Percentiles rank a stretch among this genome's conserved stretches.
phyloP scores from a whole-genome alignment of 768 basidiomycete species.

The Boletus huronensis region DNA sequence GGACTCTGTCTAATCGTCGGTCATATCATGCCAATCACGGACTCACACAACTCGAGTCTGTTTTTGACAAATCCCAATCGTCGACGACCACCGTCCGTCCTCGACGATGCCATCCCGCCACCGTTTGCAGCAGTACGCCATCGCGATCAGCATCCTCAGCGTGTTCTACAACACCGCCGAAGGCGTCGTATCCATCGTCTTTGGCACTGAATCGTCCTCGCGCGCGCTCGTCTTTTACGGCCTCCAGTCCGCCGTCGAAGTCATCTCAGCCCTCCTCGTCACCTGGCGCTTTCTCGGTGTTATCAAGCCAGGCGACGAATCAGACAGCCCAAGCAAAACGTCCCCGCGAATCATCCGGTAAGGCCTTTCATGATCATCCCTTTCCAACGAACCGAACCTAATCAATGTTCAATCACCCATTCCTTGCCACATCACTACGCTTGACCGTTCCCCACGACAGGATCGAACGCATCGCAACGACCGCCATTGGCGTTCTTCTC shows the following conservation, averaged over 20 bases:
- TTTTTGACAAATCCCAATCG: too few species aligned
- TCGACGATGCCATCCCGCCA: constrained; percentile 16
- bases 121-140: constrained; percentile 33
- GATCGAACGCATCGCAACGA: constrained; percentile 36
- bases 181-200: constrained; percentile 41
- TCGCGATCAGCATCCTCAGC: constrained; percentile 41
- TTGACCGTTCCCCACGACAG: constrained; percentile 11
- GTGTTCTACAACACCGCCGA: constrained; percentile 40
- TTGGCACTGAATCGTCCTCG: constrained; percentile 42
- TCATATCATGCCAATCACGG: too few species aligned
- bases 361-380: not conserved
- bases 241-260: constrained; percentile 46
- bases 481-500: constrained; percentile 36
- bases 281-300: constrained; percentile 41
- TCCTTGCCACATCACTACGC: not conserved
- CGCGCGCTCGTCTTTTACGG: constrained; percentile 46
- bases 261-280: constrained; percentile 42
- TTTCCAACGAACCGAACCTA: not conserved
- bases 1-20: too few species aligned
- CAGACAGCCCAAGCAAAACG: not conserved
- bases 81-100: not conserved
- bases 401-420: too few species aligned
- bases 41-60: too few species aligned
- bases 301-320: constrained; percentile 36
- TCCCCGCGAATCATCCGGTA: constrained; percentile 13